Evolutionary conservation across 495 filamentous ascomycete genomes (phyloP).

Genomic region (Cenococcum geophilum): DNA sequence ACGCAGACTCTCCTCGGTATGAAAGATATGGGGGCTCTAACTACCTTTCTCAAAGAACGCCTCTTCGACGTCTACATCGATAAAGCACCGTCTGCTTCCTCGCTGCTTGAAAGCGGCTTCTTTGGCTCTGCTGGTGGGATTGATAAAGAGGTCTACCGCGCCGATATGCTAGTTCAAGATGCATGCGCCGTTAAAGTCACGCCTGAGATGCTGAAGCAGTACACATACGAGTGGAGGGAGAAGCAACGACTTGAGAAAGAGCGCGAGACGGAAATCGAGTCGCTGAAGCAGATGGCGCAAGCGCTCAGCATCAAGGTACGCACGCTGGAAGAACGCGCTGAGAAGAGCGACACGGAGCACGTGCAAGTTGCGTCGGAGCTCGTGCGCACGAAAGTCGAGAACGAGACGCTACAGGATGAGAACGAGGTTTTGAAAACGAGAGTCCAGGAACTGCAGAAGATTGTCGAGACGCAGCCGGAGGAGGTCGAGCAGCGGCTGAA

Average conservation of each 20-base stretch:
- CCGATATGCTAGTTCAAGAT: conserved; percentile 87
- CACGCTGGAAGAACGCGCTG: conserved; percentile 75
- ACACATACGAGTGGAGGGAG: conserved; percentile 88
- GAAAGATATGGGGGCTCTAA: conserved; percentile 83
- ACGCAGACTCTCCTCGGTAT: conserved; percentile 68
- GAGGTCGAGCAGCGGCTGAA: conserved; percentile 80
- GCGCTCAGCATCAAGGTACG: conserved; percentile 66
- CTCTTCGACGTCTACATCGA: conserved; percentile 97
- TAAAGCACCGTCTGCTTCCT: conserved; percentile 75
- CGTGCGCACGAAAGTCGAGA: conserved; percentile 86
- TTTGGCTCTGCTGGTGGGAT: conserved; percentile 85
- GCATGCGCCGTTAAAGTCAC: conserved; percentile 86
- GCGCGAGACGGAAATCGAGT: conserved; percentile 75
- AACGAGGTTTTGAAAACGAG: conserved; percentile 81
- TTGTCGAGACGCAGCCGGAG: conserved; percentile 81
- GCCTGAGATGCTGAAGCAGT: conserved; percentile 67
- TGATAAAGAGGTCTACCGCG: conserved; percentile 93
- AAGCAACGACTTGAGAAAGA: conserved; percentile 70
- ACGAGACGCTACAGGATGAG: conserved; percentile 78
- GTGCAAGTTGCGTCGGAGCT: conserved; percentile 85
- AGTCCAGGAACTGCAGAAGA: conserved; percentile 69
- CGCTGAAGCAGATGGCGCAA: conserved; percentile 57
- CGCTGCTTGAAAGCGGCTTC: conserved; percentile 92
- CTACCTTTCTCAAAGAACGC: conserved; percentile 83
- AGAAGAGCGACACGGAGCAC: conserved; percentile 89